Conservation (phyloP, 2,329 filamentous ascomycete genomes). For the Sclerotinia sclerotiorum region DNA sequence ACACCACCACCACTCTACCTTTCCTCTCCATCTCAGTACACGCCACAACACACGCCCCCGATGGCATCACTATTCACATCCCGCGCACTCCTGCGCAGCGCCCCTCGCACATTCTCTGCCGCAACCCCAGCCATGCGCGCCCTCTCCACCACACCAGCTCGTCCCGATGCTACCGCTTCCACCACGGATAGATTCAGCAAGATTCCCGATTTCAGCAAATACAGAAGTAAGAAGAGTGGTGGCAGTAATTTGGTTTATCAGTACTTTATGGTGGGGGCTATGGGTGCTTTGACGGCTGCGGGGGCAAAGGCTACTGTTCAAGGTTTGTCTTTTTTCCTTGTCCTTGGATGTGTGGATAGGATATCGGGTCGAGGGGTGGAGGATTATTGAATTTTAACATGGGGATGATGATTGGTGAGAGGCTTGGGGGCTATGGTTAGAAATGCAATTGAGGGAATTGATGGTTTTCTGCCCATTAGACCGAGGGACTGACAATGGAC, state of each 20-base stretch:
- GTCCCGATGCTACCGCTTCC: constrained; percentile 24
- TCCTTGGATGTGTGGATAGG: constrained; percentile 15
- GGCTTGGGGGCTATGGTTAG: not conserved
- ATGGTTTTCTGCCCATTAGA: constrained; percentile 29
- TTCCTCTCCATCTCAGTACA: constrained; percentile 16
- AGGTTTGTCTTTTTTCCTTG: constrained; percentile 56
- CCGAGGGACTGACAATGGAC: constrained; percentile 10
- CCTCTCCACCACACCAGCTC: constrained; percentile 46
- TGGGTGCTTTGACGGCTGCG: constrained; percentile 88
- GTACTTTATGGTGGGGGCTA: constrained; percentile 98
- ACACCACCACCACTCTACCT: constrained; percentile 14
- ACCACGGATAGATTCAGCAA: constrained; percentile 44
- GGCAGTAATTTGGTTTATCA: constrained; percentile 82
- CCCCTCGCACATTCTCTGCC: constrained; percentile 40
- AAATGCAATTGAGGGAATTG: constrained; percentile 24
- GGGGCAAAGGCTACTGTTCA: constrained; percentile 98
- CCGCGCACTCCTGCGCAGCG: constrained; percentile 65
- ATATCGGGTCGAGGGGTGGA: constrained; percentile 10
- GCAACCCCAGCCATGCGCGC: constrained; percentile 48
- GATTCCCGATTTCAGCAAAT: constrained; percentile 88
- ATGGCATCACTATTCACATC: constrained; percentile 72
- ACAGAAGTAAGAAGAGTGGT: constrained; percentile 69
- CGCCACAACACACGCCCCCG: constrained; percentile 26
- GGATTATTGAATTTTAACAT: not conserved
- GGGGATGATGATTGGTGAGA: not conserved